Base-by-base conservation (phyloP, 2,329 filamentous ascomycete genomes). In the Talaromyces pinophilus region DNA sequence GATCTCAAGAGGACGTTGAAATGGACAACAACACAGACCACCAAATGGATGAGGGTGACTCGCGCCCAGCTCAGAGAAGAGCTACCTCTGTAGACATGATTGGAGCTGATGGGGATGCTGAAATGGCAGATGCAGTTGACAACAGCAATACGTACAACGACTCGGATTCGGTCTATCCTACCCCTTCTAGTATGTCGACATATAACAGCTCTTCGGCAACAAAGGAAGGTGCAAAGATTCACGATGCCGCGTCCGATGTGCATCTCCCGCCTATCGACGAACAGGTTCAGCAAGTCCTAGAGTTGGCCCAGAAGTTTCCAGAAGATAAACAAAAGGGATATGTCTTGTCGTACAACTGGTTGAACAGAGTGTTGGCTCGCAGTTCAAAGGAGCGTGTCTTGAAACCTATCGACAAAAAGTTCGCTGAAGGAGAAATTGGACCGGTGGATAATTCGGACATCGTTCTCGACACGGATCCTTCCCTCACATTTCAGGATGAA, bases 401-500 rank as follows among this genome's bases (percentile, higher is more conserved):
- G 22, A 82, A 84, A 68, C 84, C 86, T 62, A 81, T 80, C 46
- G 81, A 84, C 67, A 90, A 91, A 69, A 80, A 83, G n/a, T 84
- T 85, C 10, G 75, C 83, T 11, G 85, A 89, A 66, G 87, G 86
- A 6, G 85, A 87, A 4, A 85, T 95, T 65, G 93, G 93, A 1
- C 91, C 92, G 0, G 86, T 98, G 38, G 92, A 97, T 81, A 97
- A 97, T 75, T 88, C 90, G 0, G 90, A 93, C 74, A 88, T 97
- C 67, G 87, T 93, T 62, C 82, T 88, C 67, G 84, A 88, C 69
- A 82, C 76, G 33, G 81, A 83, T 67, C 80, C 79, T 3, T 74
- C 75, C 13, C 75, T 71, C 35, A 70, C 70, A 30, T 78, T 83
- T 71, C 77, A 79, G 67, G 82, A 84, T 67, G 80, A 83, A 71